Conservation (phyloP, 768 basidiomycete species). For the Lactarius hengduanensis region DNA sequence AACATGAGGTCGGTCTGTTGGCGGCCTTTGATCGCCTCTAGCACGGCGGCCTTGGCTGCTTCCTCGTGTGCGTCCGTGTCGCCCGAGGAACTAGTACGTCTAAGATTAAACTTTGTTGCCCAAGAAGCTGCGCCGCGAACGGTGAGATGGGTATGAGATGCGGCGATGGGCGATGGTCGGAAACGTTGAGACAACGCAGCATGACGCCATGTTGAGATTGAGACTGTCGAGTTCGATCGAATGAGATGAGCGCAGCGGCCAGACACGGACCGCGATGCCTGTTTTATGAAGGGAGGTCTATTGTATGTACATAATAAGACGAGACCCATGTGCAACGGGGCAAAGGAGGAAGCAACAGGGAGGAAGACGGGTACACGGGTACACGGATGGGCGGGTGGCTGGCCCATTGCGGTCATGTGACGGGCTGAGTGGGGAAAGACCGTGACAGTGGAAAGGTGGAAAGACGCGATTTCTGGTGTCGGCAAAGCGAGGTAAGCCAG, state of each 20-base stretch:
- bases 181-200: constrained; percentile 13
- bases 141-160: constrained; percentile 5
- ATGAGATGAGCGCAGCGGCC: constrained; percentile 16
- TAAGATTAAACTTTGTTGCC: constrained; percentile 34
- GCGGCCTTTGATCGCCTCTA: constrained; percentile 83
- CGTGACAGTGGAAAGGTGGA: not conserved
- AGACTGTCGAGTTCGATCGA: constrained; percentile 15
- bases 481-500: constrained; percentile 13
- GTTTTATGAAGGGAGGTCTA: constrained; percentile 32
- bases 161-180: constrained; percentile 7
- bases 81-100: constrained; percentile 26
- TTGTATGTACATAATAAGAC: constrained; percentile 33
- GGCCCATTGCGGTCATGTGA: constrained; percentile 21
- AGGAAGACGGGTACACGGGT: not conserved
- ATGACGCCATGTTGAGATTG: constrained; percentile 22
- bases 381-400: not conserved
- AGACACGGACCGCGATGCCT: constrained; percentile 11
- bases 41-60: constrained; percentile 64
- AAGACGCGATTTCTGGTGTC: constrained; percentile 15
- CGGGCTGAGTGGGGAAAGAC: not conserved
- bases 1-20: constrained; percentile 89
- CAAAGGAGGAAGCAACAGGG: not conserved
- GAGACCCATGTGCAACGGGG: constrained; percentile 36
- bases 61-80: constrained; percentile 55
- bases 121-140: constrained; percentile 32